These are phyloP conservation scores for Ganoderma sinense DNA, from an alignment of 1,284 basidiomycete genomes.

Conservation along the genomic window DNA sequence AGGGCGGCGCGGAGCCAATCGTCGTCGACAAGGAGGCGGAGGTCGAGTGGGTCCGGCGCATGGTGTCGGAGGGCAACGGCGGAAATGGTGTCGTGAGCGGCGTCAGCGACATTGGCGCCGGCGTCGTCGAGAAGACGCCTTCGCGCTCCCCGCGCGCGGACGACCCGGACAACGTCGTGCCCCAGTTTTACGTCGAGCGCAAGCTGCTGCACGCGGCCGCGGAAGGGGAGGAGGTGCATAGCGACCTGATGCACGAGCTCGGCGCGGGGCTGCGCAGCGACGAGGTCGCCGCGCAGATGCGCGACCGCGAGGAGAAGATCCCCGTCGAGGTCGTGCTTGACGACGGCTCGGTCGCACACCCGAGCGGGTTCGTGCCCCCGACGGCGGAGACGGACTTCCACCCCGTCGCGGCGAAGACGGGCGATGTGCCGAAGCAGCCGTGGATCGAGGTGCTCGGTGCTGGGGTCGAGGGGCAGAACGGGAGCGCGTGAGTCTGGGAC, in stretches of 20 bases:
- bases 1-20: slow-evolving; percentile 16
- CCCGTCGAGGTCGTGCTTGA: slow-evolving; percentile 40
- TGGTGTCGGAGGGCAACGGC: slow-evolving; percentile 15
- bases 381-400: slow-evolving; percentile 43
- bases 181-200: slow-evolving; percentile 43
- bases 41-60: slow-evolving; percentile 30
- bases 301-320: slow-evolving; percentile 42
- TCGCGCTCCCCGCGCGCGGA: slow-evolving; percentile 29
- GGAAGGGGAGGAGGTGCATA: slow-evolving; percentile 43
- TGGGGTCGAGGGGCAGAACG: neutral
- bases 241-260: slow-evolving; percentile 44
- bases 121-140: neutral
- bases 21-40: slow-evolving; percentile 23
- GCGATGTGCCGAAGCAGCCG: slow-evolving; percentile 28
- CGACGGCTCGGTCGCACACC: slow-evolving; percentile 41
- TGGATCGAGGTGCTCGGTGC: slow-evolving; percentile 30
- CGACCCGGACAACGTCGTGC: slow-evolving; percentile 41
- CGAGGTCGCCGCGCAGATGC: slow-evolving; percentile 42
- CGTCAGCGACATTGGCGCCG: slow-evolving; percentile 20
- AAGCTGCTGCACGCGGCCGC: slow-evolving; percentile 42
- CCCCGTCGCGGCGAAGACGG: slow-evolving; percentile 36
- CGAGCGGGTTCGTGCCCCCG: slow-evolving; percentile 44
- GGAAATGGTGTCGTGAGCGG: slow-evolving; percentile 19
- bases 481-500: neutral
- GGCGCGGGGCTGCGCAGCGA: slow-evolving; percentile 43